These are phyloP conservation scores for Sesbania bispinosa DNA, from an alignment of 306 rosid genomes.

Conservation along the genomic window DNA sequence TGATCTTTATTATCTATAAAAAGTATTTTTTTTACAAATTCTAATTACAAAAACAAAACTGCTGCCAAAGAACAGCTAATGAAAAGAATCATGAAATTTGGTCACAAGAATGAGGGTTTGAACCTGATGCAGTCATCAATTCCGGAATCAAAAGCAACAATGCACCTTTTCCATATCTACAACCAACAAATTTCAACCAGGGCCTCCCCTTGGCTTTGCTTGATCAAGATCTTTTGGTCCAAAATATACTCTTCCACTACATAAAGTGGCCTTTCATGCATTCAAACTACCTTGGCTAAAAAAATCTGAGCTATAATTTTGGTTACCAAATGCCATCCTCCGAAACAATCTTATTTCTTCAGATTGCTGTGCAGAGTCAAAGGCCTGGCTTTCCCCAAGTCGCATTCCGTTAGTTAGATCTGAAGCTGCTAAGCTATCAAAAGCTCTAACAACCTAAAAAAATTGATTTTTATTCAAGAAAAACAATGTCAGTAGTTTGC, in stretches of 20 bases:
- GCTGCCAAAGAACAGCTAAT: slow-evolving; percentile 17
- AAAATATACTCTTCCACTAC: slow-evolving; percentile 26
- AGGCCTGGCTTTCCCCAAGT: slow-evolving; percentile 71
- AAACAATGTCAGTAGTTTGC: background rate
- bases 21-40: slow-evolving; percentile 22
- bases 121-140: slow-evolving; percentile 31
- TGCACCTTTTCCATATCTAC: slow-evolving; percentile 27
- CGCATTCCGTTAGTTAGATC: slow-evolving; percentile 88
- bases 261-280: slow-evolving; percentile 34
- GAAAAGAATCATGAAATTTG: slow-evolving; percentile 28
- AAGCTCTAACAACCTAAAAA: slow-evolving; percentile 85
- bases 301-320: slow-evolving; percentile 65
- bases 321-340: slow-evolving; percentile 80
- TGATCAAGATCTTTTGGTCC: slow-evolving; percentile 15
- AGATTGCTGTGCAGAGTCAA: slow-evolving; percentile 69
- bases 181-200: slow-evolving; percentile 14
- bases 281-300: slow-evolving; percentile 48
- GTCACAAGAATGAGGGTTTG: slow-evolving; percentile 34
- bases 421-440: slow-evolving; percentile 57
- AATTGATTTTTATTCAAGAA: slow-evolving; percentile 26
- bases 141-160: slow-evolving; percentile 24
- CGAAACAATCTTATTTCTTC: slow-evolving; percentile 63
- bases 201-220: slow-evolving; percentile 19
- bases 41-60: slow-evolving; percentile 29
- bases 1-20: background rate